These are phyloP conservation scores for Synchytrium microbalum DNA, from an alignment of 371 early-diverging fungal genomes.

Conservation along the genomic window DNA sequence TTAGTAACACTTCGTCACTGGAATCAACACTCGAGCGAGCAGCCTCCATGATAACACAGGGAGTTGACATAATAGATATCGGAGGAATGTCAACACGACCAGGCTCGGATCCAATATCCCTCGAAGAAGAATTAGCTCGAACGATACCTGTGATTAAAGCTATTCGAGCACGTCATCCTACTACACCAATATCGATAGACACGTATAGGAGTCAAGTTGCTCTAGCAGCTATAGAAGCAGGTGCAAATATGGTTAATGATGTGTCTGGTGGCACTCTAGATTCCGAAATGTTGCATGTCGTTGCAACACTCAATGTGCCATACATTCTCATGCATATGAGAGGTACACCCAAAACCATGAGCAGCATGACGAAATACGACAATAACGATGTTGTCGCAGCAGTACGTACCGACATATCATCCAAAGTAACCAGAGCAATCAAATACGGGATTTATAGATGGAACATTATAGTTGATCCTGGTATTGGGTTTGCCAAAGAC, in stretches of 20 bases:
- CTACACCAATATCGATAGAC: constrained; percentile 81
- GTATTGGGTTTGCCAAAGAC: constrained; percentile 94
- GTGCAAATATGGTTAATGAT: constrained; percentile 90
- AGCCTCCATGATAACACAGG: constrained; percentile 67
- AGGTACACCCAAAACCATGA: constrained; percentile 88
- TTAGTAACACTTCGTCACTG: constrained; percentile 9
- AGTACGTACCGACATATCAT: constrained; percentile 60
- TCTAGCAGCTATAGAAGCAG: constrained; percentile 69
- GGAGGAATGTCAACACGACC: constrained; percentile 95
- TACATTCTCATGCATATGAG: constrained; percentile 95
- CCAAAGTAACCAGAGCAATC: constrained; percentile 59
- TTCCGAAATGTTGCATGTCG: constrained; percentile 64
- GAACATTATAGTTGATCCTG: constrained; percentile 96
- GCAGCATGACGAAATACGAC: constrained; percentile 60
- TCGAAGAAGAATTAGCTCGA: constrained; percentile 70
- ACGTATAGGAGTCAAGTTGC: constrained; percentile 86
- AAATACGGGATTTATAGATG: constrained; percentile 79
- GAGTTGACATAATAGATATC: constrained; percentile 91
- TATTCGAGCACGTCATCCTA: constrained; percentile 39
- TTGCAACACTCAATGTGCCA: constrained; percentile 75
- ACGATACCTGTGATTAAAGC: constrained; percentile 81
- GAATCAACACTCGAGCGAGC: constrained; percentile 56
- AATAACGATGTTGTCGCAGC: constrained; percentile 62
- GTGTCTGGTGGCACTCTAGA: constrained; percentile 86
- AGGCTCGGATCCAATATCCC: constrained; percentile 64